Evolutionary conservation across 345 rosid species (phyloP).

Genomic region (Populus nigra): DNA sequence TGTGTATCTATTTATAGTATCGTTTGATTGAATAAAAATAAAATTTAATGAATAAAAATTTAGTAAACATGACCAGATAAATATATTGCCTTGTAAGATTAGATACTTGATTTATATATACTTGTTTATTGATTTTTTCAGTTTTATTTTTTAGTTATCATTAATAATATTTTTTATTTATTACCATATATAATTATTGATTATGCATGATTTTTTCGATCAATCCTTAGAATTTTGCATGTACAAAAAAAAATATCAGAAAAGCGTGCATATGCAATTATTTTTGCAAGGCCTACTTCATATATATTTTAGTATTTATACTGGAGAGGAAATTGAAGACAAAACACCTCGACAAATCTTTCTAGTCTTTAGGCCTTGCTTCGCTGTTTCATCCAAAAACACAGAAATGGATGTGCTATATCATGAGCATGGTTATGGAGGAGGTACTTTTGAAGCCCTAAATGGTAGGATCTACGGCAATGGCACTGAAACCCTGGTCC

Average conservation of each 20-base stretch:
- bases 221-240: too few relatives aligned
- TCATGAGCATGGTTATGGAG: neutral
- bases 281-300: neutral
- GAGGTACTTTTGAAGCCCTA: constrained; percentile 17
- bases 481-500: constrained; percentile 28
- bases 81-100: rapidly evolving
- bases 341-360: neutral
- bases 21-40: too few relatives aligned
- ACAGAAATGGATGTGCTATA: neutral
- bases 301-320: neutral
- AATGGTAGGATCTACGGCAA: constrained; percentile 30
- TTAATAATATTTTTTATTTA: too few relatives aligned
- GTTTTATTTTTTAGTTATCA: too few relatives aligned
- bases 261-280: too few relatives aligned
- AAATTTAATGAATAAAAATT: too few relatives aligned
- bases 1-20: too few relatives aligned
- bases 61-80: rapidly evolving
- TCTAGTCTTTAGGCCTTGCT: neutral
- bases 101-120: too few relatives aligned
- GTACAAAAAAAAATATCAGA: too few relatives aligned
- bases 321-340: neutral
- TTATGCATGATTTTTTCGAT: too few relatives aligned
- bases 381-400: neutral
- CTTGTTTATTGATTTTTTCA: too few relatives aligned
- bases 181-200: too few relatives aligned